Conservation (phyloP, 192 early-diverging fungal species). For the Gonapodya prolifera region DNA sequence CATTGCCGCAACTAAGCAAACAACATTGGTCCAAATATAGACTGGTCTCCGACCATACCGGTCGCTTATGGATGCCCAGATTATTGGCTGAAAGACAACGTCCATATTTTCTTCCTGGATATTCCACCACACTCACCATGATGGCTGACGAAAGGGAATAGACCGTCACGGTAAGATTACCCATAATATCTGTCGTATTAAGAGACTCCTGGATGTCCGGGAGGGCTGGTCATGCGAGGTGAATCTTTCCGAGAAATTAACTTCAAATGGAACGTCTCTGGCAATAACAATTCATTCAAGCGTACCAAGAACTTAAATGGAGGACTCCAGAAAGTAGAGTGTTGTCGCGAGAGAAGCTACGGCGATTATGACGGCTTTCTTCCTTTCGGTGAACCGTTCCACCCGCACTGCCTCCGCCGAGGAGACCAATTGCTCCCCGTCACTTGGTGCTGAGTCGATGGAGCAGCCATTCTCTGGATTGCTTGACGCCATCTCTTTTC, state of each 20-base stretch:
- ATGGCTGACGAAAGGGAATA: background rate
- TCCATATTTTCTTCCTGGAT: too few relatives aligned
- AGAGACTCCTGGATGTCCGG: background rate
- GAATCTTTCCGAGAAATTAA: background rate
- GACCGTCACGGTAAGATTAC: background rate
- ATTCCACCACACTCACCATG: background rate
- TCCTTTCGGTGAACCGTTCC: slow-evolving; percentile 2
- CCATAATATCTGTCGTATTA: background rate
- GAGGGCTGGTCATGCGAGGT: background rate
- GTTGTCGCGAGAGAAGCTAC: background rate
- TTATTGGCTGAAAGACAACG: slow-evolving; percentile 29
- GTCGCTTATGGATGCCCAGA: slow-evolving; percentile 40
- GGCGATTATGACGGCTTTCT: background rate
- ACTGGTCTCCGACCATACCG: slow-evolving; percentile 29
- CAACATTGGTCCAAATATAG: slow-evolving; percentile 24
- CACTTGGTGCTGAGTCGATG: too few relatives aligned
- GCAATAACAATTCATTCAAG: background rate
- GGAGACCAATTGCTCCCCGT: too few relatives aligned
- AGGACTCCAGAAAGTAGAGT: background rate
- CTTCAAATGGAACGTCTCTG: background rate
- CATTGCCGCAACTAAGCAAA: slow-evolving; percentile 10
- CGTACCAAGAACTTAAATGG: background rate
- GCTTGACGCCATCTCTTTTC: too few relatives aligned
- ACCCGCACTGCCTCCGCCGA: too few relatives aligned
- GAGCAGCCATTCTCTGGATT: too few relatives aligned